Base-by-base conservation (phyloP, 345 rosid species). In the Gossypium herbaceum region DNA sequence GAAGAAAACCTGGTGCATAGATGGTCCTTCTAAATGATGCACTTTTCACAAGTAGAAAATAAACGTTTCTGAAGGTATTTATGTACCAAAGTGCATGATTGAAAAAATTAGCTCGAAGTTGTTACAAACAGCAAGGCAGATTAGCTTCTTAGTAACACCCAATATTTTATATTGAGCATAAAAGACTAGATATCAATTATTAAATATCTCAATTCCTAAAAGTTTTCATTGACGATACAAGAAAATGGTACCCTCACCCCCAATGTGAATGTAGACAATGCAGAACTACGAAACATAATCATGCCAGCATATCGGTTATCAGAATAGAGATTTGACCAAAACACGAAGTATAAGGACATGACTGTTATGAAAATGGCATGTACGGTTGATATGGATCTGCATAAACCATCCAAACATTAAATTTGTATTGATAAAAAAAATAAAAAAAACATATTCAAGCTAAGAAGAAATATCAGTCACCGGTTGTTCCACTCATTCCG, bases 401-500 rank as follows among this genome's bases (percentile, higher is more conserved):
- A 83, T 56, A 52, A 63, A 64, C 48, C 15, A 56, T 47, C 22
- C 43, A 70, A 12, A 24, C 12, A 71, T 48, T 71, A 41, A 60
- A 16, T 68, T 51, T 54, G 19, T 68, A 55, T 73, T 29, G n/a
- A 52, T 60, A 50, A 27, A n/a, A 27, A 17, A n/a, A 2, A 27
- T 1, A 1, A 24, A 24, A 29, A n/a, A 2, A 27, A 66, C 16
- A 52, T 25, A 39, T 16, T 44, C 54, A 34, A 19, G 75, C 9
- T 15, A 48, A 76, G 3, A 34, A 12, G 63, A 74, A 61, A 63
- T 12, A 61, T 45, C 27, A 68, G 62, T 82, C 75, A 90, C 94
- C 94, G 77, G 78, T 90, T 90, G 73, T 81, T 86, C 94, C 94
- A 90, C 79, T 90, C 94, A 4, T 83, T 84, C 7, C 83, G 88